These are phyloP conservation scores for Verticillium dahliae DNA, from an alignment of 2,329 filamentous ascomycete genomes.

Conservation along the genomic window DNA sequence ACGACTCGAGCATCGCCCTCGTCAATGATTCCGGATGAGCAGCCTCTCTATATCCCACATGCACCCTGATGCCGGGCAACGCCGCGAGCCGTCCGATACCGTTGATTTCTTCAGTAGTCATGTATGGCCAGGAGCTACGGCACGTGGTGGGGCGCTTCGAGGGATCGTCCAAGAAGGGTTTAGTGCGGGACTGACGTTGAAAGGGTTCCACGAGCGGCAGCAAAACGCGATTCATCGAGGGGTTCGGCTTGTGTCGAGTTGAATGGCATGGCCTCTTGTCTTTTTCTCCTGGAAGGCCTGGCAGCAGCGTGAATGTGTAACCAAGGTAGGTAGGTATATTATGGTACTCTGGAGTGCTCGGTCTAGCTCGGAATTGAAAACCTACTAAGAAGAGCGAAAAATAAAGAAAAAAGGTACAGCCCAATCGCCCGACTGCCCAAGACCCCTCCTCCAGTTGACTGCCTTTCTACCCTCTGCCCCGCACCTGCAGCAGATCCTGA, in stretches of 20 bases:
- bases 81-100: neutral
- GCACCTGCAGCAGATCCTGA: neutral
- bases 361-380: neutral
- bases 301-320: neutral
- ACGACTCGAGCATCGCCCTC: too few species aligned
- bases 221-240: neutral
- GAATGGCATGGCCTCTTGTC: neutral
- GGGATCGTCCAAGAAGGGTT: slow-evolving; percentile 7
- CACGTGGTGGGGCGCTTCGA: slow-evolving; percentile 10
- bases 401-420: neutral
- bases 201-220: neutral
- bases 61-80: neutral
- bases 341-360: neutral
- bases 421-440: neutral
- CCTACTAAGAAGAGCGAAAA: too few species aligned
- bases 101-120: neutral
- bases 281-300: neutral
- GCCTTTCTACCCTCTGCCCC: neutral
- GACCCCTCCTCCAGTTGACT: neutral
- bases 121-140: neutral
- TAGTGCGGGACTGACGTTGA: slow-evolving; percentile 4
- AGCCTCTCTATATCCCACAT: too few species aligned
- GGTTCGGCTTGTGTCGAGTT: neutral
- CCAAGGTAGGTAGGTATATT: neutral
- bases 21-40: too few species aligned